Evolutionary conservation across 306 rosid species (phyloP).

Genomic region (Pyrus pyrifolia): DNA sequence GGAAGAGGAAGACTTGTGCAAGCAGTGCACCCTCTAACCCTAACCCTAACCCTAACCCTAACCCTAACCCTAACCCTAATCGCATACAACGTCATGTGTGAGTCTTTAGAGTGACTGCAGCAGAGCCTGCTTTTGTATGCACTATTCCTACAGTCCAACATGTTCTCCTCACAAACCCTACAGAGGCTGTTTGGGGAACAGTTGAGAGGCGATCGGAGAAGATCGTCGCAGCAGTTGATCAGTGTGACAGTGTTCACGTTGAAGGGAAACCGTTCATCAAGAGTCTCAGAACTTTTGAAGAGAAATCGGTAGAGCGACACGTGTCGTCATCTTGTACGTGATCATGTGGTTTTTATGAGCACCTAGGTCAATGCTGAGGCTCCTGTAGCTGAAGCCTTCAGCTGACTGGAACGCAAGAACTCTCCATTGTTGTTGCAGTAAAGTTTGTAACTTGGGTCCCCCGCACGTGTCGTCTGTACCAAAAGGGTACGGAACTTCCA

Average conservation of each 20-base stretch:
- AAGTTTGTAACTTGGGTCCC: conserved; percentile 47
- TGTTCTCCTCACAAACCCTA: conserved; percentile 48
- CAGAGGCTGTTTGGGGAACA: conserved; percentile 66
- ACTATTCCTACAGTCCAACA: conserved; percentile 29
- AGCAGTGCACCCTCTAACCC: conserved; percentile 53
- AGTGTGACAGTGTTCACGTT: conserved; percentile 72
- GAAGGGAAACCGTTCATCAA: conserved; percentile 62
- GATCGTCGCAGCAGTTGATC: conserved; percentile 48
- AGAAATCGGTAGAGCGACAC: conserved; percentile 63
- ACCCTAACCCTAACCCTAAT: conserved; percentile 35
- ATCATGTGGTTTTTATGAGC: conserved; percentile 41
- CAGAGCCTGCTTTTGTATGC: conserved; percentile 62
- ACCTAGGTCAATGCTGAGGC: conserved; percentile 47
- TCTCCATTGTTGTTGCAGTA: conserved; percentile 42
- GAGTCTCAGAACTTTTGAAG: conserved; percentile 34
- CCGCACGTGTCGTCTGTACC: conserved; percentile 65
- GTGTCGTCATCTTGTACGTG: not conserved
- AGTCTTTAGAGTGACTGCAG: conserved; percentile 70
- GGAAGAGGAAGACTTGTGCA: conserved; percentile 27
- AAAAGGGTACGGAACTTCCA: conserved; percentile 69
- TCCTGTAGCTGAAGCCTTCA: conserved; percentile 45
- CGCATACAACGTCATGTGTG: conserved; percentile 70
- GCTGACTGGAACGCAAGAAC: conserved; percentile 61
- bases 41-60: conserved; percentile 34
- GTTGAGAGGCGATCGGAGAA: conserved; percentile 64